phyloP scores from a whole-genome alignment of 495 filamentous ascomycete genomes.

The Penicillium cinerascens region DNA sequence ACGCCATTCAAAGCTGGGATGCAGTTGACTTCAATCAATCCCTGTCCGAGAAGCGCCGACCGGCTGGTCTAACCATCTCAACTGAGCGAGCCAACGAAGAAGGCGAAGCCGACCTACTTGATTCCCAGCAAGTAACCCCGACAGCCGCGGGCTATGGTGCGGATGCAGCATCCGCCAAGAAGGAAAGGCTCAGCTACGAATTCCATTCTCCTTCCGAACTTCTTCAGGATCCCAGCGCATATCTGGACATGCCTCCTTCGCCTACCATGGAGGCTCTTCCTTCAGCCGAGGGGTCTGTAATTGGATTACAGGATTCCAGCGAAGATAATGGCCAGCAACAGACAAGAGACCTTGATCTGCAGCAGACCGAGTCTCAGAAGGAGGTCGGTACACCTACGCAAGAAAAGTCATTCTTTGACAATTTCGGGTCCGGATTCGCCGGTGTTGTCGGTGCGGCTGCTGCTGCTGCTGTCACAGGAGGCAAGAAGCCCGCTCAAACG shows the following conservation, averaged over 20 bases:
- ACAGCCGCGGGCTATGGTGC: conserved; percentile 18
- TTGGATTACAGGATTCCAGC: conserved; percentile 21
- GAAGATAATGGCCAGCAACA: conserved; percentile 9
- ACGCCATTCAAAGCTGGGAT: conserved; percentile 32
- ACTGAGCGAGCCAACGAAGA: conserved; percentile 15
- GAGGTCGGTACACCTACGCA: conserved; percentile 22
- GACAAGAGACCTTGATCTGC: conserved; percentile 1
- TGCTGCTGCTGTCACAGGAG: conserved; percentile 17
- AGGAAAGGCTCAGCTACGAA: conserved; percentile 38
- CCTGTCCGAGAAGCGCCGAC: conserved; percentile 15
- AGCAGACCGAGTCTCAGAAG: neutral
- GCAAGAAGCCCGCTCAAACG: neutral
- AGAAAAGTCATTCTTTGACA: conserved; percentile 5
- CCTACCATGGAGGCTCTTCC: conserved; percentile 27
- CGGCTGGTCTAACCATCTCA: conserved; percentile 21
- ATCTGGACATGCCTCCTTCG: conserved; percentile 27
- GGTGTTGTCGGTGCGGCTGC: conserved; percentile 30
- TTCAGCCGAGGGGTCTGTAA: conserved; percentile 36
- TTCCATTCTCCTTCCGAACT: conserved; percentile 48
- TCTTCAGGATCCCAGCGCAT: conserved; percentile 31
- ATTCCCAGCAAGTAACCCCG: conserved; percentile 27
- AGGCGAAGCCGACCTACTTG: conserved; percentile 17
- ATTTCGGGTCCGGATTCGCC: conserved; percentile 18
- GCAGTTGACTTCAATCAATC: conserved; percentile 23
- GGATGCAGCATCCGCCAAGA: conserved; percentile 15